phyloP scores from a whole-genome alignment of 2,329 filamentous ascomycete genomes.

The Fusarium haematococcum region DNA sequence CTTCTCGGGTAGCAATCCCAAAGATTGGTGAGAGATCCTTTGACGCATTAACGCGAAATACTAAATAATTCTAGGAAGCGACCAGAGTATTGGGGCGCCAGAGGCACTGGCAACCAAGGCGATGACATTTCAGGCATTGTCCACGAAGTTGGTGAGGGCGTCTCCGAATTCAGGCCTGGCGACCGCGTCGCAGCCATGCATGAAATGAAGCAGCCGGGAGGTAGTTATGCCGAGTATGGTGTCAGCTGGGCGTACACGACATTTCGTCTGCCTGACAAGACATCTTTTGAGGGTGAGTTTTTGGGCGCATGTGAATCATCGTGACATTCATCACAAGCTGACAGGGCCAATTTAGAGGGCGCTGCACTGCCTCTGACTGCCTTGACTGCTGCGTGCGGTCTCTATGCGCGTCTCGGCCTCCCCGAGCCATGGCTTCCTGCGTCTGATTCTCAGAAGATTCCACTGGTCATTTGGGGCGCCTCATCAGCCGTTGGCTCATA shows the following conservation, averaged over 20 bases:
- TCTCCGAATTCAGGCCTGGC: slow-evolving; percentile 22
- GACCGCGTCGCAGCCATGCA: slow-evolving; percentile 33
- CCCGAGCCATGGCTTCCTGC: slow-evolving; percentile 8
- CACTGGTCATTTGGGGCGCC: slow-evolving; percentile 27
- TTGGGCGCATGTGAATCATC: not conserved
- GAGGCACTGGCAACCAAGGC: slow-evolving; percentile 16
- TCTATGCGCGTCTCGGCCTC: slow-evolving; percentile 9
- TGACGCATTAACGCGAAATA: rapidly evolving
- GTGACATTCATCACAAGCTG: not conserved
- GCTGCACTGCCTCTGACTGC: slow-evolving; percentile 15
- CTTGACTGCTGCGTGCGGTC: slow-evolving; percentile 23
- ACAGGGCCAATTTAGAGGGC: slow-evolving; percentile 6
- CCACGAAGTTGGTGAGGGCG: slow-evolving; percentile 9
- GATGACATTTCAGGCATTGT: slow-evolving; percentile 26
- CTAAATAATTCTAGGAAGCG: slow-evolving; percentile 6
- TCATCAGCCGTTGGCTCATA: slow-evolving; percentile 31
- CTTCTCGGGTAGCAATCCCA: slow-evolving; percentile 23
- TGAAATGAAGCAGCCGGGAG: slow-evolving; percentile 20
- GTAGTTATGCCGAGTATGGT: slow-evolving; percentile 30
- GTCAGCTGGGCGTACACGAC: slow-evolving; percentile 24
- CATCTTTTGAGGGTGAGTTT: slow-evolving; percentile 5
- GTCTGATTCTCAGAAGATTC: not conserved
- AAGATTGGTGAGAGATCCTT: slow-evolving; percentile 16
- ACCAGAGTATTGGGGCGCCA: slow-evolving; percentile 23
- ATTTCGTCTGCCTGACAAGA: slow-evolving; percentile 14